Evolutionary conservation across 2,329 filamentous ascomycete species (phyloP), one percentile per base, ranked within the genome.

Genomic region (Periconia digitata): DNA sequence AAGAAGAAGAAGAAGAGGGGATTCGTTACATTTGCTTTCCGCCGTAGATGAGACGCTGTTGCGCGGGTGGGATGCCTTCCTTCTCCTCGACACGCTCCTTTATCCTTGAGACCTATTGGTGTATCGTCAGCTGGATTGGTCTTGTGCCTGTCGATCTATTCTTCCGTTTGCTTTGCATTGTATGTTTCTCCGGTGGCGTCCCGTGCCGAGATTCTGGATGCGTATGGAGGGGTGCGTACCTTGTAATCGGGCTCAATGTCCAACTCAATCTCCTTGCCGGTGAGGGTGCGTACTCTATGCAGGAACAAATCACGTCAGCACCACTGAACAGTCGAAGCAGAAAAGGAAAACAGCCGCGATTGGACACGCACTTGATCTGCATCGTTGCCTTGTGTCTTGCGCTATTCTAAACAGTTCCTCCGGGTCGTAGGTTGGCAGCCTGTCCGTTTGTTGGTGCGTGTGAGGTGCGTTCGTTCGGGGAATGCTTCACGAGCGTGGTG

Each of bases 51-150:
- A 99, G 79, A 50, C 94, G 86, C 76, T 99, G 94, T 76, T 99
- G 94, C 16, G 94, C 91, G 1, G 94, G 94, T 37, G 94, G 92
- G 64, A 99, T 99, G 48, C 94, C 94, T 72, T 97, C 94, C 77
- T 97, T 97, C 79, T 99, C 94, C 75, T 99, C 94, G 47, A 99
- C 94, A 66, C 92, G 92, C 76, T 97, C 94, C 81, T 99, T 99
- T 81, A 99, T 97, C 72, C 92, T 86, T 35, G 88, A 86, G 62
- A 97, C 89, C 91, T 95, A 58, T 32, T 32, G 4, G 37, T 35
- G 3, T 8, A 3, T 32, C 27, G 38, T 65, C 44, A 63, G 55
- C 44, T 12, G 4, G n/a, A n/a, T n/a, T 32, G 27, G 12, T 32
- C n/a, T 32, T 32, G 12, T 5, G 27, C 10, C 27, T 32, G 12